Evolutionary conservation across 2,329 filamentous ascomycete genomes (phyloP).

Genomic region (Chlorencoelia australis): DNA sequence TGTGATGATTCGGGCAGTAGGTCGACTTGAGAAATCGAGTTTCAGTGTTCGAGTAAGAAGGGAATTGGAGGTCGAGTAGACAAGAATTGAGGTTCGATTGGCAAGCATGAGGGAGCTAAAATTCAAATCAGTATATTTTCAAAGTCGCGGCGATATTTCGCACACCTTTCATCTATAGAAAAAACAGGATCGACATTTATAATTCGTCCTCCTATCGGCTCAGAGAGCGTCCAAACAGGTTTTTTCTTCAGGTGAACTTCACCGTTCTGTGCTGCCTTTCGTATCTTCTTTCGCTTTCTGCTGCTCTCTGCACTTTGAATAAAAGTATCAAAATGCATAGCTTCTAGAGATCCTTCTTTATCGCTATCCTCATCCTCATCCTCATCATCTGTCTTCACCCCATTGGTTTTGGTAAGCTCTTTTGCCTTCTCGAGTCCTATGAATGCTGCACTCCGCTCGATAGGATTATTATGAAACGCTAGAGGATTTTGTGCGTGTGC

Average conservation of each 20-base stretch:
- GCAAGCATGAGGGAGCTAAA: constrained; percentile 61
- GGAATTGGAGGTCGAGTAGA: constrained; percentile 75
- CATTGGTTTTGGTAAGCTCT: constrained; percentile 15
- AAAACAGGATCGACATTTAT: constrained; percentile 55
- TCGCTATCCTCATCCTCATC: constrained; percentile 3
- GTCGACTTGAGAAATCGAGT: constrained; percentile 17
- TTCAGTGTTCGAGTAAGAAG: constrained; percentile 65
- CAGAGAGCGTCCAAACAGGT: constrained; percentile 47
- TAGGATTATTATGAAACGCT: constrained; percentile 2
- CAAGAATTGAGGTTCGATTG: constrained; percentile 63
- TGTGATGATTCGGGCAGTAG: constrained; percentile 28
- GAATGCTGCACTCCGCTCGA: constrained; percentile 23
- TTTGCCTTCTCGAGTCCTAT: constrained; percentile 13
- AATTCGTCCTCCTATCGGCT: constrained; percentile 56
- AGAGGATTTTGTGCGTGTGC: background rate
- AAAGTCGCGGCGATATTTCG: constrained; percentile 6
- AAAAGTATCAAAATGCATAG: constrained; percentile 18
- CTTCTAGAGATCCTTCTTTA: constrained; percentile 11
- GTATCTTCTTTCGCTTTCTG: constrained; percentile 7
- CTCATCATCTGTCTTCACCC: constrained; percentile 10
- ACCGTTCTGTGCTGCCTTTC: background rate
- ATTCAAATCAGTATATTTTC: constrained; percentile 10
- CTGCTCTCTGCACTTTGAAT: background rate
- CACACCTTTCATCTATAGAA: constrained; percentile 50
- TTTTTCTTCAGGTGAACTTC: constrained; percentile 4